These are phyloP conservation scores for Durio zibethinus DNA, from an alignment of 345 rosid species.

Conservation along the genomic window DNA sequence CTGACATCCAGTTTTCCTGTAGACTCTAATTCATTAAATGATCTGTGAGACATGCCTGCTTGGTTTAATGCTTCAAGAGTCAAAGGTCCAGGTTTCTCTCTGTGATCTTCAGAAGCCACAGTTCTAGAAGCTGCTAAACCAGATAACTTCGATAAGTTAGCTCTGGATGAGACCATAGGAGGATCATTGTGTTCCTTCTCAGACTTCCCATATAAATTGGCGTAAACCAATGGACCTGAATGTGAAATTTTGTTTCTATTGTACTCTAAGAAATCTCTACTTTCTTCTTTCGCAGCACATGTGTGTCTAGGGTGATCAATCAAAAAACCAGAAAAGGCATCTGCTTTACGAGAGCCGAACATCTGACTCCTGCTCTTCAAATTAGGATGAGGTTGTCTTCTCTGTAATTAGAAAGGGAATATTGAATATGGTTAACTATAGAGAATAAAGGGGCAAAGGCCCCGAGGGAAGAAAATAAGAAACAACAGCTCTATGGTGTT, in stretches of 20 bases:
- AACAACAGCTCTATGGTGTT: not conserved
- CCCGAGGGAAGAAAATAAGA: not conserved
- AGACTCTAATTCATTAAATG: conserved; percentile 24
- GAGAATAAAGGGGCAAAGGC: conserved; percentile 1
- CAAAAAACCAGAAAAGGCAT: conserved; percentile 38
- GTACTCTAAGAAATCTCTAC: conserved; percentile 34
- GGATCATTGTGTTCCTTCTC: conserved; percentile 33
- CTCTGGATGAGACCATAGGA: conserved; percentile 19
- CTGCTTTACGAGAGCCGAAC: conserved; percentile 27
- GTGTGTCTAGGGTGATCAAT: conserved; percentile 34
- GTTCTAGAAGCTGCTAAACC: conserved; percentile 45
- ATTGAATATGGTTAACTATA: not conserved
- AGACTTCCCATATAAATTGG: conserved; percentile 31
- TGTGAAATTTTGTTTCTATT: conserved; percentile 39
- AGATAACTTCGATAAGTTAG: conserved; percentile 42
- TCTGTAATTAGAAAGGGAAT: conserved; percentile 29
- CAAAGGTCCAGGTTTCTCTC: conserved; percentile 28
- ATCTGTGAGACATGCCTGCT: conserved; percentile 26
- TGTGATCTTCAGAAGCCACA: conserved; percentile 28
- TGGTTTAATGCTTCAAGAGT: conserved; percentile 28
- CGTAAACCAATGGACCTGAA: conserved; percentile 56
- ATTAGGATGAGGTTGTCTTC: conserved; percentile 24
- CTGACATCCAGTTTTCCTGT: conserved; percentile 32
- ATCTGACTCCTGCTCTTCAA: conserved; percentile 35
- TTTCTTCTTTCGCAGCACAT: conserved; percentile 28